Evolutionary conservation across 495 filamentous ascomycete genomes (phyloP).

Genomic region (Achaetomiella virescens): DNA sequence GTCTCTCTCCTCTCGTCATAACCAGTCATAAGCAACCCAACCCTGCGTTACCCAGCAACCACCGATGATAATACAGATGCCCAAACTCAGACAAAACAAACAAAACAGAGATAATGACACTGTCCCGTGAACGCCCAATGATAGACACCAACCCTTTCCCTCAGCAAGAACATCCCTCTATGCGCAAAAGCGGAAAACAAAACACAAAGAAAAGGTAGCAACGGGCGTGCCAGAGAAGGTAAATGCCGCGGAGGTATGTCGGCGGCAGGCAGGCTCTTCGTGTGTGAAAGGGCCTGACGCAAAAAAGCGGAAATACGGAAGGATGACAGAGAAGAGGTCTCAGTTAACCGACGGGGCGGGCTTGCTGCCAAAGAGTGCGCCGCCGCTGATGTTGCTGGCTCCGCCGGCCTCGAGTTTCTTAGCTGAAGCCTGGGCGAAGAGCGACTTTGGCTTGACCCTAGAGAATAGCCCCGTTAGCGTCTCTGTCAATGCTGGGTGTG

Average conservation of each 20-base stretch:
- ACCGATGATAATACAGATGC: not conserved
- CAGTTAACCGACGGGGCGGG: conserved; percentile 1
- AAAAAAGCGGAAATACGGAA: too few species aligned
- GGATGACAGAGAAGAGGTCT: not conserved
- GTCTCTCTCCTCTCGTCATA: conserved; percentile 6
- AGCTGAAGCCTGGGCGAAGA: conserved; percentile 55
- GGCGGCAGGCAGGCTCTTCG: too few species aligned
- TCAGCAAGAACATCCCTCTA: not conserved
- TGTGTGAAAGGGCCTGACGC: too few species aligned
- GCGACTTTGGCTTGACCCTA: conserved; percentile 57
- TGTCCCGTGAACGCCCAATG: conserved; percentile 2
- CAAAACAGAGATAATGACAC: not conserved
- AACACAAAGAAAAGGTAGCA: not conserved
- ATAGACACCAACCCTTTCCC: conserved; percentile 5
- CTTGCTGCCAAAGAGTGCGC: conserved; percentile 24
- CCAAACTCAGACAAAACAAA: not conserved
- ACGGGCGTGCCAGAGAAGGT: not conserved
- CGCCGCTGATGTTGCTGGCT: conserved; percentile 28
- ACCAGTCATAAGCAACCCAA: not conserved
- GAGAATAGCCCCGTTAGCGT: conserved; percentile 7
- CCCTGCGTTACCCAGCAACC: not conserved
- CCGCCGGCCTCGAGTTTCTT: conserved; percentile 47
- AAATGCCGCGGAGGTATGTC: not conserved
- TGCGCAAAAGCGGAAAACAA: not conserved
- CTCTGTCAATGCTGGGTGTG: not conserved